Conservation (phyloP, 768 basidiomycete species). For the Favolaschia claudopus region DNA sequence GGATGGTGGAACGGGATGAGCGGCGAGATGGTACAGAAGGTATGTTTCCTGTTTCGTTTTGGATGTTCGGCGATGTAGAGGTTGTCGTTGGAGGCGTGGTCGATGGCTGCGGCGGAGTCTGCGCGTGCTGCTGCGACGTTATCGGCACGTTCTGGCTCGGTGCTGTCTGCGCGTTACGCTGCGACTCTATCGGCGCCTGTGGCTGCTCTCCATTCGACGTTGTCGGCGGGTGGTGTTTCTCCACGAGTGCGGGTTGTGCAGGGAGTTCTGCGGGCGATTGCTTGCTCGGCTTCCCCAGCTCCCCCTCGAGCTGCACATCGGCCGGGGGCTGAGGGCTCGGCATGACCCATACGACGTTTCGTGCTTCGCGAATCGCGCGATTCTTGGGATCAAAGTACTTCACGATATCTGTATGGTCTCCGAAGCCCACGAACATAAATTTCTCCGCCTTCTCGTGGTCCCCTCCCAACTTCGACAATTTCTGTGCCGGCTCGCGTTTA, state of each 20-base stretch:
- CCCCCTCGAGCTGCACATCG: constrained; percentile 25
- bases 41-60: not conserved
- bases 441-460: not conserved
- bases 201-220: not conserved
- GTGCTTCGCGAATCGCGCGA: constrained; percentile 7
- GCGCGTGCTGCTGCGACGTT: constrained; percentile 1
- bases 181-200: constrained; percentile 1
- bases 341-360: constrained; percentile 9
- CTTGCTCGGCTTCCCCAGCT: constrained; percentile 16
- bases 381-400: constrained; percentile 18
- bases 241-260: constrained; percentile 8
- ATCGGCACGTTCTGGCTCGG: no score
- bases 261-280: constrained; percentile 14
- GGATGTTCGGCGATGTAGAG: constrained; percentile 1
- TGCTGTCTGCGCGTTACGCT: constrained; percentile 1
- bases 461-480: constrained; percentile 6
- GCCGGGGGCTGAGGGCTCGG: constrained; percentile 6
- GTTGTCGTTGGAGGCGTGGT: not conserved
- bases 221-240: not conserved
- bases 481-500: constrained; percentile 1
- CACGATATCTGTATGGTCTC: constrained; percentile 5
- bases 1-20: not conserved
- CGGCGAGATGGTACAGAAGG: not conserved
- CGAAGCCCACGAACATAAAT: constrained; percentile 13
- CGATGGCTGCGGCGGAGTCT: constrained; percentile 1